These are phyloP conservation scores for Botryotinia globosa DNA, from an alignment of 2,329 filamentous ascomycete species.

Conservation along the genomic window DNA sequence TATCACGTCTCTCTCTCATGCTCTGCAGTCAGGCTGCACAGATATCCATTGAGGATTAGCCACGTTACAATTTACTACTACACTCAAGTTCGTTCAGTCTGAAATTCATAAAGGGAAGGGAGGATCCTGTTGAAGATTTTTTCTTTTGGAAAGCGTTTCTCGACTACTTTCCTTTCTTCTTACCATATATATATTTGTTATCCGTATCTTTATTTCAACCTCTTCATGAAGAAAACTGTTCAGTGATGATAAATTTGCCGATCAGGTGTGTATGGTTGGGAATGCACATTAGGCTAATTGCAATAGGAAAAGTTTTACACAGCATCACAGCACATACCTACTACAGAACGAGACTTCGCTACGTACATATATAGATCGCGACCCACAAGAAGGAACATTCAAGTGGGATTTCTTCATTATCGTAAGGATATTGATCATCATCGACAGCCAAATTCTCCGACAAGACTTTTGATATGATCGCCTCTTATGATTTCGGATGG, in stretches of 20 bases:
- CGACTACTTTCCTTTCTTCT: slow-evolving; percentile 20
- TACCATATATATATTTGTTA: slow-evolving; percentile 5
- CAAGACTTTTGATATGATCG: slow-evolving; percentile 15
- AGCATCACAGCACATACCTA: slow-evolving; percentile 8
- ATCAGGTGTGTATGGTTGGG: slow-evolving; percentile 16
- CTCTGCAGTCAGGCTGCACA: slow-evolving; percentile 37
- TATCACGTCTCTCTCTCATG: slow-evolving; percentile 35
- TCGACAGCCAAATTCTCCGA: slow-evolving; percentile 1
- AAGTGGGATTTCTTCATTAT: neutral
- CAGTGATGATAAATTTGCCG: slow-evolving; percentile 16
- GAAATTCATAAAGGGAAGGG: slow-evolving; percentile 34
- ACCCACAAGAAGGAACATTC: slow-evolving; percentile 7
- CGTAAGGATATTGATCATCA: slow-evolving; percentile 4
- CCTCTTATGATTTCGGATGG: slow-evolving; percentile 14
- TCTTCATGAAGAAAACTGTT: slow-evolving; percentile 12
- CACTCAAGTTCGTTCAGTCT: slow-evolving; percentile 27
- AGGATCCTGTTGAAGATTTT: slow-evolving; percentile 21
- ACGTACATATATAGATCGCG: slow-evolving; percentile 3
- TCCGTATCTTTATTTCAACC: slow-evolving; percentile 1
- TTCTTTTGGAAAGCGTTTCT: slow-evolving; percentile 19
- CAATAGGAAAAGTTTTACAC: slow-evolving; percentile 16
- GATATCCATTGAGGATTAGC: slow-evolving; percentile 38
- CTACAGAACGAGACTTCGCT: slow-evolving; percentile 3
- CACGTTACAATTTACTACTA: slow-evolving; percentile 38
- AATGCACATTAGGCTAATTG: slow-evolving; percentile 17